A percentile compares a stretch with the other conserved stretches of the same genome.
These are phyloP conservation scores for Medicago truncatula DNA, from an alignment of 306 rosid species.

Conservation along the genomic window MtrunA17r5.0-ANR NC_053047.1:39087001-39087500, in stretches of 20 bases:
- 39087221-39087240: not conserved
- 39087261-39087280: not conserved
- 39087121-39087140: too few species aligned
- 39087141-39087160: too few species aligned
- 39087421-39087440: not conserved
- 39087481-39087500: not conserved
- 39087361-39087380: constrained; percentile 5
- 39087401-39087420: not conserved
- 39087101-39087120: too few species aligned
- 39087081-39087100: too few species aligned
- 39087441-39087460: not conserved
- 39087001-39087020: too few species aligned
- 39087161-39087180: too few species aligned
- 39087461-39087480: constrained; percentile 9
- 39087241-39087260: not conserved
- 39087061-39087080: too few species aligned
- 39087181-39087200: too few species aligned
- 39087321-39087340: not conserved
- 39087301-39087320: constrained; percentile 19
- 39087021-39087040: too few species aligned
- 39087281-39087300: constrained; percentile 14
- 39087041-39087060: too few species aligned
- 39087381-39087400: not conserved
- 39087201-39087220: too few species aligned
- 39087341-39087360: not conserved